Evolutionary conservation across 2,329 filamentous ascomycete species (phyloP), one percentile per base, ranked within the genome.

Genomic region (Diplocarpon mali): DNA sequence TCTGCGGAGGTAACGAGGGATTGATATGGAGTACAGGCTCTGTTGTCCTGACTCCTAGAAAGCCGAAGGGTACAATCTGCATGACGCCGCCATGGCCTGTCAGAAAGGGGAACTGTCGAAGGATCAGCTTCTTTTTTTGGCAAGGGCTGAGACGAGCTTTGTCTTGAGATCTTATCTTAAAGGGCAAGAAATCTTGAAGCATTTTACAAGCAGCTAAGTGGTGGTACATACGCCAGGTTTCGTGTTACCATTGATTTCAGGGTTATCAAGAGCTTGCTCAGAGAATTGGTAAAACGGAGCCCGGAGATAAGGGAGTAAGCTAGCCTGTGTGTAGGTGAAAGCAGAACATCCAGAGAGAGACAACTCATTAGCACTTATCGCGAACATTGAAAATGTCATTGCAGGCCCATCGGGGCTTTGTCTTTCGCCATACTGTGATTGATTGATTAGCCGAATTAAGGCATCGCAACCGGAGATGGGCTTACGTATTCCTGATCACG

Each of bases 311-410:
- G 80, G 80, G 24, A 75, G 67, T 27, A 72, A 75, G 0, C 75
- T 75, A 50, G 78, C 76, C 14, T 83, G 67, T 6, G 75, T 71
- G 57, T 85, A 85, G 0, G 80, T 84, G 57, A 77, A 83, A 3
- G 75, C 72, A 1, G 79, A 76, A 59, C 81, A 85, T 2, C 81
- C 81, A 2, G 78, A 80, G 2, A 72, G 74, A 1, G 76, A 78
- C 10, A 83, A 67, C 38, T 76, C 69, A 45, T 79, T 82, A 12
- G 80, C 79, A 27, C 78, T 75, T 38, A 84, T 74, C 38, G 76
- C 75, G 61, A 83, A 84, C 9, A 82, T 76, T 9, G 76, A 76
- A 60, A 81, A 85, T 1, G 81, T 85, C 81, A 85, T 85, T 2
- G 75, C 81, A 1, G 81, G 81, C 0, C 81, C 81, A 52, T 83